phyloP scores from a whole-genome alignment of 2,329 filamentous ascomycete species.

The Calycina marina region DNA sequence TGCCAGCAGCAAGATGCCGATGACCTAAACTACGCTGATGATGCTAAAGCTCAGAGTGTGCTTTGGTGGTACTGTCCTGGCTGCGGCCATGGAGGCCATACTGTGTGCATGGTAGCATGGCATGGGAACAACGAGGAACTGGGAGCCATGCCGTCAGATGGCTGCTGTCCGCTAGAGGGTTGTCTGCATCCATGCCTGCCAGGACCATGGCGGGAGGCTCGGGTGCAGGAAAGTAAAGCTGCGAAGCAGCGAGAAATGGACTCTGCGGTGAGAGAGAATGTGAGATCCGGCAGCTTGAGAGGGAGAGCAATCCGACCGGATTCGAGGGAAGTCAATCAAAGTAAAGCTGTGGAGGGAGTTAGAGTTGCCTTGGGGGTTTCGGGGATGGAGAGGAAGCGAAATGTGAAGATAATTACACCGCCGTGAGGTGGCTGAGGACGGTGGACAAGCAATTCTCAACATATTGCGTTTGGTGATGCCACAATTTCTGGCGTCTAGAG shows the following conservation, averaged over 20 bases:
- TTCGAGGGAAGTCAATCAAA: constrained; percentile 39
- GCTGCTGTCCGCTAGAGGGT: constrained; percentile 49
- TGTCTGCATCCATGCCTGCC: constrained; percentile 50
- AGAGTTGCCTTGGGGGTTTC: constrained; percentile 31
- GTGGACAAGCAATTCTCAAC: too few relatives aligned
- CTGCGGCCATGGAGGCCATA: constrained; percentile 48
- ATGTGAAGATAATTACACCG: constrained; percentile 42
- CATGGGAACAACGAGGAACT: constrained; percentile 26
- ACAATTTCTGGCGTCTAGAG: too few relatives aligned
- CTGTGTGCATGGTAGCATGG: constrained; percentile 44
- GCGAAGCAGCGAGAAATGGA: constrained; percentile 32
- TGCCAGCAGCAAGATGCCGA: constrained; percentile 31
- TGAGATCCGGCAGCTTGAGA: constrained; percentile 8
- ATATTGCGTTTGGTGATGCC: too few relatives aligned
- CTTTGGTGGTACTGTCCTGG: constrained; percentile 50
- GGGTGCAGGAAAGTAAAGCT: constrained; percentile 23
- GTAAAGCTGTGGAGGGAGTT: constrained; percentile 44
- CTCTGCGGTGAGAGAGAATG: constrained; percentile 15
- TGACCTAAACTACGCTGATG: constrained; percentile 2
- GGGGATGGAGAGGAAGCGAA: constrained; percentile 44
- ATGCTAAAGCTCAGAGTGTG: constrained; percentile 1
- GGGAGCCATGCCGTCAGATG: constrained; percentile 29
- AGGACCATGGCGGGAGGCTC: constrained; percentile 34
- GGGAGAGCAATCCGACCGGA: constrained; percentile 29
- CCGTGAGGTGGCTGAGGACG: too few relatives aligned